Evolutionary conservation across 2,329 filamentous ascomycete genomes (phyloP), one percentile per base, ranked within the genome.

Genomic region (Diaporthe destruens): DNA sequence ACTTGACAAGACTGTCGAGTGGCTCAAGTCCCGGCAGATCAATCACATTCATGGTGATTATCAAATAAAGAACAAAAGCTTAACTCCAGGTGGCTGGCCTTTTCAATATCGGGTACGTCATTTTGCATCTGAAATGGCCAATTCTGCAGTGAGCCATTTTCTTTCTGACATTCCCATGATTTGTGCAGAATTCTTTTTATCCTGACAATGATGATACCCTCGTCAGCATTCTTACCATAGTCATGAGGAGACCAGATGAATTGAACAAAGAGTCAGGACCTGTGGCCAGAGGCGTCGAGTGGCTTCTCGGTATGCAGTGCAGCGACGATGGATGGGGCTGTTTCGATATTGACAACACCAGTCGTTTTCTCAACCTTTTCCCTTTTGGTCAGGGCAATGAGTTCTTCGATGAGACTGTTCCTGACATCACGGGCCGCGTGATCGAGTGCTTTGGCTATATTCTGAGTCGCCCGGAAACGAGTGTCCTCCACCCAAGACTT

Each of bases 241-340:
- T 81, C 12, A 78, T 77, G 42, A 75, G 80, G 11, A 73, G 79
- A 32, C 54, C 75, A 0, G n/a, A n/a, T n/a, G n/a, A n/a, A n/a
- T n/a, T n/a, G n/a, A n/a, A n/a, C n/a, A n/a, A n/a, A n/a, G n/a
- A n/a, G n/a, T n/a, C n/a, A n/a, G n/a, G n/a, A n/a, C n/a, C n/a
- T n/a, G n/a, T n/a, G n/a, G n/a, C n/a, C n/a, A n/a, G n/a, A n/a
- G n/a, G n/a, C 11, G 56, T 67, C 0, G 71, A 72, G 6, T 82
- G 81, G 80, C 75, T 81, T 6, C 68, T 80, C 1, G 80, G 79
- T 3, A 82, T 83, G 80, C 81, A 83, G 54, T 81, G 80, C 69
- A n/a, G 51, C 1, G 81, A 83, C 67, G 81, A 81, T 42, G 81
- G 81, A 0, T 83, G 80, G 81, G 80, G 69, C 2, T 79, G 79